These are phyloP conservation scores for Voacanga thouarsii DNA, from an alignment of 257 asterid genomes.

Conservation along the genomic window DNA sequence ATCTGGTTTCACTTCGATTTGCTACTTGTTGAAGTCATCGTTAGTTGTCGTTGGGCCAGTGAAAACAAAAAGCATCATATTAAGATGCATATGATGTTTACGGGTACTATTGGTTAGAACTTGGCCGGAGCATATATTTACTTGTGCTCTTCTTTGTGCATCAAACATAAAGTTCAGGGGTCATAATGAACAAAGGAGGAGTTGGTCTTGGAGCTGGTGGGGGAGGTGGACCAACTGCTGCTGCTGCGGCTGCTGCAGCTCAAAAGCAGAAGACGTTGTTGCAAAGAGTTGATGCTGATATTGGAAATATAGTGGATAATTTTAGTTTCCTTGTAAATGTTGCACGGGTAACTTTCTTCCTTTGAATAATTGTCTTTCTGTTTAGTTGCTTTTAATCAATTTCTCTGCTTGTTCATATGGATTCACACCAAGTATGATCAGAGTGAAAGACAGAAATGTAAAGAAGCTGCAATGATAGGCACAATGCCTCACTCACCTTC, in stretches of 20 bases:
- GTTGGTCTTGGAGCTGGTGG: slow-evolving; percentile 36
- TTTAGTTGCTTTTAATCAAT: not conserved
- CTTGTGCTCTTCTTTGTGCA: not conserved
- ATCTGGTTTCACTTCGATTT: not conserved
- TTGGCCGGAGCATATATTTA: not conserved
- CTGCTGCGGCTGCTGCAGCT: slow-evolving; percentile 76
- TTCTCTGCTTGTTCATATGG: not conserved
- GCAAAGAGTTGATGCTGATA: slow-evolving; percentile 80
- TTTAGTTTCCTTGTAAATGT: slow-evolving; percentile 70
- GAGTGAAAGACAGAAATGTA: not conserved
- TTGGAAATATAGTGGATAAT: slow-evolving; percentile 79
- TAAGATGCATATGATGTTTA: not conserved
- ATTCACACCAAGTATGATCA: not conserved
- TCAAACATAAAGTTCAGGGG: not conserved
- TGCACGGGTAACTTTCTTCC: slow-evolving; percentile 53
- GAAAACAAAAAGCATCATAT: not conserved
- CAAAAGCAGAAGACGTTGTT: slow-evolving; percentile 76
- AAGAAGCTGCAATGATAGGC: not conserved
- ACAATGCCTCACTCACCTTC: not conserved
- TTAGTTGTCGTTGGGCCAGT: not conserved
- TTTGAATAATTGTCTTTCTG: not conserved
- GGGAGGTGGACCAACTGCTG: slow-evolving; percentile 63
- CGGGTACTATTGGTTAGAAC: not conserved
- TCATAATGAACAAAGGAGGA: slow-evolving; percentile 71
- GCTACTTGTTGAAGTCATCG: not conserved